A percentile compares a stretch with the other conserved stretches of the same genome.
These are phyloP conservation scores for Karstenula rhodostoma DNA, from an alignment of 2,329 filamentous ascomycete species.

Conservation along the genomic window DNA sequence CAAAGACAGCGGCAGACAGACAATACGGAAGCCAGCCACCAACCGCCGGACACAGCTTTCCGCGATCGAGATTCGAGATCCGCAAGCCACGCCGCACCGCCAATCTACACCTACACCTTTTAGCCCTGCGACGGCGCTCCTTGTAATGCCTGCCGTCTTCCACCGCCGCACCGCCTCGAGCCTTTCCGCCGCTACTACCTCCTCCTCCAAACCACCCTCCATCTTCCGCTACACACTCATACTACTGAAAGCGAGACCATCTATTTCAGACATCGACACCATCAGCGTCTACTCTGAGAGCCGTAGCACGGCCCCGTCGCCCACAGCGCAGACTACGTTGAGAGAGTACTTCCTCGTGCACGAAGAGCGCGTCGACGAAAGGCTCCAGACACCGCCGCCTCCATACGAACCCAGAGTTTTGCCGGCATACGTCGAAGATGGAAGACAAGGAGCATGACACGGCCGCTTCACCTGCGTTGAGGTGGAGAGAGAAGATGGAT, in stretches of 20 bases:
- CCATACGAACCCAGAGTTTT: slow-evolving; percentile 21
- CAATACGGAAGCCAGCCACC: not conserved
- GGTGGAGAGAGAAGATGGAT: slow-evolving; percentile 2
- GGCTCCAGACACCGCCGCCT: slow-evolving; percentile 25
- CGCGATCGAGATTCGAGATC: not conserved
- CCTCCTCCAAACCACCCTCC: slow-evolving; percentile 29
- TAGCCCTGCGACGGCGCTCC: not conserved
- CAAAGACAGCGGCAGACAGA: not conserved
- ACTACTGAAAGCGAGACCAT: slow-evolving; percentile 38
- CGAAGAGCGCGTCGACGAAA: not conserved
- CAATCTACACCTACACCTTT: not conserved
- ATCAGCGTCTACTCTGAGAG: slow-evolving; percentile 22
- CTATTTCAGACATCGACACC: slow-evolving; percentile 23
- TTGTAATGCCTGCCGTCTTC: slow-evolving; percentile 21
- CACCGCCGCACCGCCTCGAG: slow-evolving; percentile 16
- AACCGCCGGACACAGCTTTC: not conserved
- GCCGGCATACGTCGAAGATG: not conserved
- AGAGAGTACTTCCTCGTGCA: not conserved
- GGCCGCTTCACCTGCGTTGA: not conserved
- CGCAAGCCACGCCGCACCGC: not conserved
- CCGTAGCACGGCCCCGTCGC: slow-evolving; percentile 10
- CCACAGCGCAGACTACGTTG: not conserved
- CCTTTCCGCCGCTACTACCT: slow-evolving; percentile 8
- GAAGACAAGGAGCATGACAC: not conserved
- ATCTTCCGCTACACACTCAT: slow-evolving; percentile 38